Evolutionary conservation across 1,139 yeast species (phyloP), one percentile per base, ranked within the genome.

Genomic region (Debaryomyces nepalensis): DNA sequence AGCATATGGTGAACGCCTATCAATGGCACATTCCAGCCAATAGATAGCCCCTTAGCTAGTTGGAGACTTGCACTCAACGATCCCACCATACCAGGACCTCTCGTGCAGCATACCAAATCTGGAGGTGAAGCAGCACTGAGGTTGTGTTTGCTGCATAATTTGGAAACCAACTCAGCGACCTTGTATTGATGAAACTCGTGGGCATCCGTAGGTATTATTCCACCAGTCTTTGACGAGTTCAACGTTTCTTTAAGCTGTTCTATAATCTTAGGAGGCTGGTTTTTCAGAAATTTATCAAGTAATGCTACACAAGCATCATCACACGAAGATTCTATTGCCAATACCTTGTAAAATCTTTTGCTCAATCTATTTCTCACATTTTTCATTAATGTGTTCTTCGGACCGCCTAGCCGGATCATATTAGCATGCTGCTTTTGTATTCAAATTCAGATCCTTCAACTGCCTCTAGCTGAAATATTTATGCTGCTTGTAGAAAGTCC

Each of bases 11-110:
- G 96, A 0, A 93, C 97, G 0, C 98, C 98, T 1, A 93, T 69
- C 19, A 89, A 57, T 0, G 97, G 97, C 3, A 72, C 76, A 19
- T 75, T 64, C 85, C 90, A 85, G 0, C 90, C 97, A 0, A 86
- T 69, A 0, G 91, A 70, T 12, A 93, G 66, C 0, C 98, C 99
- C 54, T 89, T 87, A 0, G 96, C 96, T 32, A 89, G 66, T 54
- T 87, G 95, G 31, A 87, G 70, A 2, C 97, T 95, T 0, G 89
- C 86, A 11, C 89, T 77, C 15, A 93, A 68, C 0, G 96, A 85
- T 0, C 97, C 97, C 11, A 84, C 78, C 97, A 95, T 90, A 0
- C 99, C 99, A 0, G 99, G 99, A 0, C 99, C 99, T 52, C 96
- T 68, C 0, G 99, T 93, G 7, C 86, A 96, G 59, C 96, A 87